phyloP scores from a whole-genome alignment of 73 alveolate species.

The Paraurostyla sp. region DNA sequence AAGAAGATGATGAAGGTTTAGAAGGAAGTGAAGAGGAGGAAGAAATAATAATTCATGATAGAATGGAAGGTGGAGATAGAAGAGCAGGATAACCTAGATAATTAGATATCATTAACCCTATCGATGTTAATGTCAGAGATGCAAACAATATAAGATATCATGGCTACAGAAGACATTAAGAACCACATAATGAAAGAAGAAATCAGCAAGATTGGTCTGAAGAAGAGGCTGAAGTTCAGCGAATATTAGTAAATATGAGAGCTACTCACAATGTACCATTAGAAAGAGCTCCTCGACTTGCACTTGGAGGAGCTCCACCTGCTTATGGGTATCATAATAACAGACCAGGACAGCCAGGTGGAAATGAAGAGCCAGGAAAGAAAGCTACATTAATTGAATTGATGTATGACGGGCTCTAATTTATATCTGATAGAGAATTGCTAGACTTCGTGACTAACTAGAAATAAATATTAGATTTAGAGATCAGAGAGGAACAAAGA shows the following conservation, averaged over 20 bases:
- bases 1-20: slow-evolving; percentile 27
- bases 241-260: slow-evolving; percentile 7
- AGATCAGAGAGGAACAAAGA: not conserved
- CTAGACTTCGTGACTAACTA: not conserved
- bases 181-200: not conserved
- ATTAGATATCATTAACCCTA: not conserved
- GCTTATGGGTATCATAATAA: not conserved
- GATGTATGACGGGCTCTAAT: not conserved
- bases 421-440: not conserved
- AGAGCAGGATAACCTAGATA: not conserved
- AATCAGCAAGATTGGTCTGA: slow-evolving; percentile 12
- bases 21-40: slow-evolving; percentile 28
- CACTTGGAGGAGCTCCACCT: not conserved
- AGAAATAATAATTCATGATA: not conserved
- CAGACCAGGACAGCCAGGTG: not conserved
- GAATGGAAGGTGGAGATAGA: not conserved
- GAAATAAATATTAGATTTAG: not conserved
- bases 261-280: not conserved
- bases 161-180: not conserved
- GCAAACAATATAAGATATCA: not conserved
- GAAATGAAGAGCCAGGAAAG: not conserved
- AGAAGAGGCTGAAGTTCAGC: slow-evolving; percentile 48
- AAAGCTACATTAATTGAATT: not conserved
- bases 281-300: not conserved
- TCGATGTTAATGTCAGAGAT: not conserved